Base-by-base conservation (phyloP, 352 stramenopile genomes). In the Phytophthora meadii region DNA sequence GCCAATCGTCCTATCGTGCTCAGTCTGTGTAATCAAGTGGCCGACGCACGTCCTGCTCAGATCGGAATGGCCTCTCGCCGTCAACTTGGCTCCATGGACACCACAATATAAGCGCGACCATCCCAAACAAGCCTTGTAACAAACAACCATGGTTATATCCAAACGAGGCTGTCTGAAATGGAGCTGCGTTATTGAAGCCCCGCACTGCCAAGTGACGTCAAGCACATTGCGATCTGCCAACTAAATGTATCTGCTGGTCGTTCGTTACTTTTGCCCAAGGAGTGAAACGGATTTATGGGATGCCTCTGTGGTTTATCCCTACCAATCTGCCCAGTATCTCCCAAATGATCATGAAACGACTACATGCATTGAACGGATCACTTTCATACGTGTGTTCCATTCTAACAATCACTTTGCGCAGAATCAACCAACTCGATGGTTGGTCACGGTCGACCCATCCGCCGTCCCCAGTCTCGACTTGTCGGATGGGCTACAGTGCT, bases 401-500 rank as follows among this genome's bases (percentile, higher is more conserved):
- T 58, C 51, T 49, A 49, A 17, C 25, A 58, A 40, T 28, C 37
- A 27, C 51, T 14, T 49, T 2, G 12, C 41, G 28, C 51, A 40
- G 14, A 4, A 50, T 15, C 24, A 59, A 50, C 14, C 53, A 52
- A 11, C 53, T 37, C 44, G 34, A 72, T 72, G 65, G 19, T 72
- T 17, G 44, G 55, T 15, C 48, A 52, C n/a, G 42, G 28, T 52
- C 49, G 58, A 42, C 30, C 32, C 7, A 34, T 14, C 6, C 44
- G 51, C 1, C 39, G 52, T 41, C 30, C 52, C 27, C 65, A 61
- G 42, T 65, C 53, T 15, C 53, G 41, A 1, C 15, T 68, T 32
- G 53, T 59, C 7, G 60, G 65, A 11, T 74, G 65, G 65, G 36
- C 65, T 8, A 66, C 60, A 17, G 59, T 74, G 22, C 41, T 74